Base-by-base conservation (phyloP, 805 yeast genomes). In the Pichia paraexigua region DNA sequence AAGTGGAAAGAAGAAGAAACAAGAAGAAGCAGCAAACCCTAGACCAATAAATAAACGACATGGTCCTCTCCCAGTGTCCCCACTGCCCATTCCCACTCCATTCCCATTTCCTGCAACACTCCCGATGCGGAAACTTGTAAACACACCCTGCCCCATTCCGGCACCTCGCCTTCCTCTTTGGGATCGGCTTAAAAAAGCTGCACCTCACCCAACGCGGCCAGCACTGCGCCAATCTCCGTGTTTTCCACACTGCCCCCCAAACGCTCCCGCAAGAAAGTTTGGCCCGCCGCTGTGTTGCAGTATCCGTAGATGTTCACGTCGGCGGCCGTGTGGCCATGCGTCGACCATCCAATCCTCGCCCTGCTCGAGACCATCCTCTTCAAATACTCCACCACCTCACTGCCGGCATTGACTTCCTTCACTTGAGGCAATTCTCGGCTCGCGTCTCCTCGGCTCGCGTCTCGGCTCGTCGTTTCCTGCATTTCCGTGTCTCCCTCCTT, bases 291-390 rank as follows among this genome's bases (percentile, higher is more conserved):
- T 25, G 76, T 79, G 59, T 84, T 84, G 32, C 90, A 77, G 64
- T 83, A 77, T 0, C 85, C 96, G 64, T 91, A 91, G 46, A 92
- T 86, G 62, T 92, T 91, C 39, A 91, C 96, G 67, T 91, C 98
- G 17, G 91, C 97, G 0, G 96, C 97, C 21, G 95, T 83, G 67
- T 91, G 98, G 30, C 97, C 98, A 62, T 89, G 95, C 0, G 97
- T 91, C 11, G 95, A 76, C 96, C 97, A 91, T n/a, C 97, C 97
- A 18, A 89, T 80, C 66, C 86, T 86, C 0, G 97, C 89, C 56
- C 96, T 79, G n/a, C 69, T 61, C 0, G 95, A 85, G 12, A 89
- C 77, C 77, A 91, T 77, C 50, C 82, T 75, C 61, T 87, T 85
- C 51, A 89, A 66, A 41, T 74, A 69, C 54, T 80, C 80, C 41